Conservation (phyloP, 2,329 filamentous ascomycete genomes). For the Phaeoacremonium minimum region DNA sequence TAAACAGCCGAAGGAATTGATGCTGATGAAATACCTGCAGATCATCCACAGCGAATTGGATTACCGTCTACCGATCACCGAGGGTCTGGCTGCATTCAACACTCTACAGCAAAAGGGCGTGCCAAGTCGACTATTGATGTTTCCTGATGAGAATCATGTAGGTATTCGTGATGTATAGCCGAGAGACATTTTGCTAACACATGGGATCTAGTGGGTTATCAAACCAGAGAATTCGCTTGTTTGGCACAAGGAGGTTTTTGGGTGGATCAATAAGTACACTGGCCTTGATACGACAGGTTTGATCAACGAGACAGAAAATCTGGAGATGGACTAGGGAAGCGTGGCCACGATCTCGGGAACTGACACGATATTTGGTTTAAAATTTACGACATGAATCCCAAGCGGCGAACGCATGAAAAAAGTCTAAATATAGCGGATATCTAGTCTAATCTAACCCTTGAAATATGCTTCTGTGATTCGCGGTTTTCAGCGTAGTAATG, state of each 20-base stretch:
- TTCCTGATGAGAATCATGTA: constrained; percentile 66
- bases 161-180: too few species aligned
- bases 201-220: constrained; percentile 45
- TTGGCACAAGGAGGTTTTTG: constrained; percentile 65
- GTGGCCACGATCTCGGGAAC: too few species aligned
- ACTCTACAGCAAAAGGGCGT: constrained; percentile 64
- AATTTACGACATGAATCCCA: too few species aligned
- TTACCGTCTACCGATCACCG: constrained; percentile 45
- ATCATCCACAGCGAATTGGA: constrained; percentile 70
- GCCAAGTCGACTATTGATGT: constrained; percentile 65
- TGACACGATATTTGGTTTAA: too few species aligned
- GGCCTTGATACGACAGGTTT: constrained; percentile 15
- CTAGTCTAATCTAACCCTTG: too few species aligned
- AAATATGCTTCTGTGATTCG: too few species aligned
- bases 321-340: not conserved
- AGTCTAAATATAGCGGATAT: too few species aligned
- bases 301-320: not conserved
- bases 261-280: constrained; percentile 59
- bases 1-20: not conserved
- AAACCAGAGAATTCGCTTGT: constrained; percentile 64
- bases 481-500: too few species aligned
- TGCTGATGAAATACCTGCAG: constrained; percentile 7
- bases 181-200: too few species aligned
- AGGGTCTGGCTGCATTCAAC: constrained; percentile 68
- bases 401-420: too few species aligned